Evolutionary conservation across 257 asterid species (phyloP), one percentile per base, ranked within the genome.

Genomic region (Henckelia pumila): DNA sequence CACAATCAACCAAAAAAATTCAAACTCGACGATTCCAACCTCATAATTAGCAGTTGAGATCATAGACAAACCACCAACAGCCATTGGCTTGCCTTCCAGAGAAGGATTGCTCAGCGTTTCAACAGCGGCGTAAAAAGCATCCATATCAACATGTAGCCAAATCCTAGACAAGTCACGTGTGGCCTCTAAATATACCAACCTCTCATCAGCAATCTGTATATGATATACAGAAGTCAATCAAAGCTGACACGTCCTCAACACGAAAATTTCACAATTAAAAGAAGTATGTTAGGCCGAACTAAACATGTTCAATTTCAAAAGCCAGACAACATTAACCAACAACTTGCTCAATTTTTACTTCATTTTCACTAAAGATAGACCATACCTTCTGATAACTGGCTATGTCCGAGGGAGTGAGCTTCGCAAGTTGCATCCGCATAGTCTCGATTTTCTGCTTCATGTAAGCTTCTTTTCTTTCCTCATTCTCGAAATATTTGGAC

Each of bases 71-170:
- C 95, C 57, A 30, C 99, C 99, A 79, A 93, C 99, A 78, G 99
- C 97, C 95, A 93, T 78, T 49, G 99, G 97, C 77, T 85, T 88
- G 44, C 95, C 97, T 66, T 81, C 35, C 17, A 94, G 76, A 32
- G 92, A 79, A 23, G 95, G 96, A 77, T 90, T 72, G 65, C 85
- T 67, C 69, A 88, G 81, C 60, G 96, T 88, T 68, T 94, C 99
- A 73, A 83, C 96, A 61, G 99, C 95, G 16, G 97, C 99, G 70
- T 84, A 94, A 57, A 94, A 94, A 66, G 99, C 99, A 88, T 94
- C 97, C 99, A 94, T 94, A 80, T 90, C 99, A 68, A 94, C 96
- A 59, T 94, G 99, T 32, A 94, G 78, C 99, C 97, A 94, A 75
- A 80, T 81, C 82, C 86, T 90, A 49, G 96, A 86, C 69, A 90